Evolutionary conservation across 768 basidiomycete genomes (phyloP).

Genomic region (Tulasnella sp.): DNA sequence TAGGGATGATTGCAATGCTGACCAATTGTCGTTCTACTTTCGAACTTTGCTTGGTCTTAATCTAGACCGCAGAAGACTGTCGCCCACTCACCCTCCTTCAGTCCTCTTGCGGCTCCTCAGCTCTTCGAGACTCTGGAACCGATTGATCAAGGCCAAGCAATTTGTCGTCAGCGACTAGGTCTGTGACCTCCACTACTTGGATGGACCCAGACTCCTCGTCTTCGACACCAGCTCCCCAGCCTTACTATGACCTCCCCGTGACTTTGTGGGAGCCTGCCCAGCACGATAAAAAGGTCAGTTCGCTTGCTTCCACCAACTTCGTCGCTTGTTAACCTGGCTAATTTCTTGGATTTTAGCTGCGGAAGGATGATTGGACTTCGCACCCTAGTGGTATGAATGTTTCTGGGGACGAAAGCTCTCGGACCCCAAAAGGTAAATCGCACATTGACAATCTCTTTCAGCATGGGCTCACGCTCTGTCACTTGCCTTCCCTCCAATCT

Average conservation of each 20-base stretch:
- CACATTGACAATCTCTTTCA: no score
- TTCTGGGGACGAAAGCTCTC: not conserved
- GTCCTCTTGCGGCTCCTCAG: not conserved
- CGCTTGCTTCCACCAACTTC: not conserved
- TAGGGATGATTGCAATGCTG: not conserved
- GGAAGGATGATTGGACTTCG: not conserved
- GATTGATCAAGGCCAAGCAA: not conserved
- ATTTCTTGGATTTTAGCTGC: not conserved
- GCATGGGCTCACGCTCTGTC: no score
- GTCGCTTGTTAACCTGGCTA: not conserved
- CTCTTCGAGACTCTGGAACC: not conserved
- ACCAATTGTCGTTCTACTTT: not conserved
- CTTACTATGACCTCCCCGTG: not conserved
- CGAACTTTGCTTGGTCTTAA: not conserved
- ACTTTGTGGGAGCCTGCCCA: not conserved
- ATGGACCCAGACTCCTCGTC: not conserved
- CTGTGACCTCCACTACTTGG: not conserved
- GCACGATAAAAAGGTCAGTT: not conserved
- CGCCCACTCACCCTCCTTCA: not conserved
- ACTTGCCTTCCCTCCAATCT: not conserved
- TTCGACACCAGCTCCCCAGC: not conserved
- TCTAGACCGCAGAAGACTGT: not conserved
- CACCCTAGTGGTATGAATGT: not conserved
- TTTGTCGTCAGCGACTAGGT: not conserved
- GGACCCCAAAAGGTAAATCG: not conserved